Base-by-base conservation (phyloP, 306 rosid genomes). In the Rosa persica region DNA sequence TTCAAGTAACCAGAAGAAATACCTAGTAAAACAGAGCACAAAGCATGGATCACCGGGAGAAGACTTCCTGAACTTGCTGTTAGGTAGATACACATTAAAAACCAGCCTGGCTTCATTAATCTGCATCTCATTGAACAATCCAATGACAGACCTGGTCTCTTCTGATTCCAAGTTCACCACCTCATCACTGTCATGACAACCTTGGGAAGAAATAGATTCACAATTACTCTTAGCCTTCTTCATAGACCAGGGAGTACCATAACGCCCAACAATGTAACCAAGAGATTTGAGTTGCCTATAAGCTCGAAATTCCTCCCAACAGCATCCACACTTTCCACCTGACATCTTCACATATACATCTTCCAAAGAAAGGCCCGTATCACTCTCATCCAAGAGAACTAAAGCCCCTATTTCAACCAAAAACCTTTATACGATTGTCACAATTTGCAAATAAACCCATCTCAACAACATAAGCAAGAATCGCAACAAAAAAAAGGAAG, bases 261-360 rank as follows among this genome's bases (percentile, higher is more conserved):
- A 90, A 69, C 80, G 85, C 75, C 84, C 84, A 79, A 90, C 81
- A 72, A 94, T 87, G 81, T 88, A 92, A 74, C 97, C 97, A 30
- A 94, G 95, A 71, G 89, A 82, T 61, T 94, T 90, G 81, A 92
- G 91, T 81, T 92, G 90, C 86, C 83, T 87, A 83, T 91, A 95
- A 61, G 87, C 97, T 83, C 90, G 97, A 89, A 91, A 92, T 74
- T 86, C 81, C 81, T 87, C 98, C 98, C 93, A 91, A 81, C 83
- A 76, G 51, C 84, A 87, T 78, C 88, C 86, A 44, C 65, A 73
- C 71, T 61, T 86, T 78, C 86, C 52, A 39, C 82, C 76, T 34
- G 82, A 76, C 70, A 85, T 55, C 82, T 88, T 90, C 67, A 76
- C 62, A n/a, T 90, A 89, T 40, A 91, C 78, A 79, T 94, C 93